Conservation (phyloP, 108 stramenopile species). For the Conticribra weissflogii region DNA sequence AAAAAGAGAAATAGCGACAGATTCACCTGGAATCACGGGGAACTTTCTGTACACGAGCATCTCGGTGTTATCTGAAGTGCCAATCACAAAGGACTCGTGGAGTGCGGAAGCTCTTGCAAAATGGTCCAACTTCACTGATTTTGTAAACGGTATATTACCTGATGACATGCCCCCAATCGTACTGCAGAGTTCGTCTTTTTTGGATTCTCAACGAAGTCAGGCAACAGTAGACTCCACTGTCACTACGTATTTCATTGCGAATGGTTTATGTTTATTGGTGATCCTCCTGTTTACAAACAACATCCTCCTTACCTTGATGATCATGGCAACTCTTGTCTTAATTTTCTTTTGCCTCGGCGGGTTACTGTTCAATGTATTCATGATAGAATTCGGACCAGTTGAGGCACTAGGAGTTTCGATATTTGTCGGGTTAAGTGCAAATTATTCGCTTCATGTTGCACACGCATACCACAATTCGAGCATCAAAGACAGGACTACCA, state of each 20-base stretch:
- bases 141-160: not conserved
- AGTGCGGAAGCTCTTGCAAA: not conserved
- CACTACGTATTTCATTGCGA: conserved; percentile 1
- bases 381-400: conserved; percentile 4
- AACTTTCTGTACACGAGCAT: conserved; percentile 1
- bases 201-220: not conserved
- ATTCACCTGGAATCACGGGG: conserved; percentile 2
- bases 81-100: not conserved
- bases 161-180: not conserved
- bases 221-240: conserved; percentile 1
- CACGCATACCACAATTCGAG: not conserved
- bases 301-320: conserved; percentile 1
- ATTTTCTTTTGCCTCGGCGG: conserved; percentile 3
- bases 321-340: not conserved
- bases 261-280: not conserved
- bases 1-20: conserved; percentile 4
- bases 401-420: conserved; percentile 1
- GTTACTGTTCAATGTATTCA: not conserved
- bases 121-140: not conserved
- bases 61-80: conserved; percentile 1
- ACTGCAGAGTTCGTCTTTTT: not conserved
- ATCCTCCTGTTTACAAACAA: not conserved
- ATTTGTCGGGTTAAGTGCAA: conserved; percentile 5
- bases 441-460: not conserved
- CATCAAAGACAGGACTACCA: not conserved